Percentiles rank a stretch among this genome's conserved stretches.
Conservation (phyloP, 176 grass and related monocot species). For the Eleusine coracana region DNA sequence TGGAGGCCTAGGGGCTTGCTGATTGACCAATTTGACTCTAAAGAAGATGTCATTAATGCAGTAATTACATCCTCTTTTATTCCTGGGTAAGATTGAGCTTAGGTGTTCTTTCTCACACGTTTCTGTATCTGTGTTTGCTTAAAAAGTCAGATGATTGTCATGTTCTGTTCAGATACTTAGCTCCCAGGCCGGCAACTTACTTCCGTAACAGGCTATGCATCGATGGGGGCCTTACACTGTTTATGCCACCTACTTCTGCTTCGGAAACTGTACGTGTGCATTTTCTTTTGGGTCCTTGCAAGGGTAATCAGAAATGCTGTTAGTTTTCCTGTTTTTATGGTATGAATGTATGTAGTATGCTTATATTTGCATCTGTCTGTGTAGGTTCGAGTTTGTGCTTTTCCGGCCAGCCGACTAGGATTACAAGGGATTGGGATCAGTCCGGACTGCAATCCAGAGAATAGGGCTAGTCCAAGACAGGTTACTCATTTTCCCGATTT, state of each 20-base stretch:
- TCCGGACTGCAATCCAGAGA: slow-evolving; percentile 88
- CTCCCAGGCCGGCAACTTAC: slow-evolving; percentile 72
- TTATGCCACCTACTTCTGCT: slow-evolving; percentile 99
- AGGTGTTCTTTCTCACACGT: not conserved
- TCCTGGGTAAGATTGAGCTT: slow-evolving; percentile 67
- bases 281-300: not conserved
- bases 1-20: slow-evolving; percentile 88
- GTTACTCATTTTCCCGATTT: slow-evolving; percentile 42
- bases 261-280: slow-evolving; percentile 61
- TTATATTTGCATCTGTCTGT: not conserved
- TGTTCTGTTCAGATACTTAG: slow-evolving; percentile 68
- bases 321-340: not conserved
- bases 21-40: slow-evolving; percentile 94
- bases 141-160: slow-evolving; percentile 20
- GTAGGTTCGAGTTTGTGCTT: slow-evolving; percentile 83
- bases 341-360: not conserved
- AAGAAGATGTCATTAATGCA: slow-evolving; percentile 92
- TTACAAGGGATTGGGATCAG: slow-evolving; percentile 81
- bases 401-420: slow-evolving; percentile 66
- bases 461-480: slow-evolving; percentile 87
- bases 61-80: slow-evolving; percentile 97
- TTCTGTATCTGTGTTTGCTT: not conserved
- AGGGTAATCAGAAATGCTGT: not conserved
- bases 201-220: slow-evolving; percentile 88
- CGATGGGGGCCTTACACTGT: slow-evolving; percentile 92